A percentile compares a stretch with the other conserved stretches of the same genome.
These are phyloP conservation scores for Cladosporium phlei DNA, from an alignment of 2,329 filamentous ascomycete species.

Conservation along the genomic window DNA sequence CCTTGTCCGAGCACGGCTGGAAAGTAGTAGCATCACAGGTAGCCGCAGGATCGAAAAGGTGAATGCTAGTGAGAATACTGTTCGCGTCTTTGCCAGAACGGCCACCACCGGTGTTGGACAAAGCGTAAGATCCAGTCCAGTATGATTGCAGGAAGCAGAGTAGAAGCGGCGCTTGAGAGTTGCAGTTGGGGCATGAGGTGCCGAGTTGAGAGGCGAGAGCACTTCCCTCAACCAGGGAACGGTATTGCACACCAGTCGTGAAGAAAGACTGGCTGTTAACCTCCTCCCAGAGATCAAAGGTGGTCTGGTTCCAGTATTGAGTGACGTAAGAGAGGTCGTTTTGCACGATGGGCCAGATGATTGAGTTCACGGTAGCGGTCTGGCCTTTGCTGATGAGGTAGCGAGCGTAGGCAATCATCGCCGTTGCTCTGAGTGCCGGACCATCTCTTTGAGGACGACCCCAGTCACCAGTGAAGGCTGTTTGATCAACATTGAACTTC, in stretches of 20 bases:
- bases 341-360: constrained; percentile 67
- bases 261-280: constrained; percentile 74
- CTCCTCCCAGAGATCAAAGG: constrained; percentile 81
- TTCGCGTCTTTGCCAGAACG: constrained; percentile 69
- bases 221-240: constrained; percentile 60
- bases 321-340: constrained; percentile 74
- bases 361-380: constrained; percentile 44
- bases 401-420: constrained; percentile 66
- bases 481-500: constrained; percentile 64
- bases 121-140: constrained; percentile 63
- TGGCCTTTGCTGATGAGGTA: constrained; percentile 53
- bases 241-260: constrained; percentile 65
- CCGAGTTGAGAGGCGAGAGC: constrained; percentile 61
- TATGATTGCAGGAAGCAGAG: constrained; percentile 71
- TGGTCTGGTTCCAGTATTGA: constrained; percentile 59
- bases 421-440: constrained; percentile 68
- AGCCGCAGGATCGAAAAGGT: constrained; percentile 59
- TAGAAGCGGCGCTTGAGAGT: constrained; percentile 62
- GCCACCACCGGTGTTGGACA: constrained; percentile 63
- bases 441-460: constrained; percentile 77
- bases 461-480: constrained; percentile 53
- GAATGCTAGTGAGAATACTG: constrained; percentile 52
- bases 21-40: constrained; percentile 67
- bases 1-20: constrained; percentile 63
- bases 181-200: constrained; percentile 56